A percentile compares a stretch with the other conserved stretches of the same genome.
Evolutionary conservation across 306 rosid species (phyloP).

Genomic region (Castanea mollissima): DNA sequence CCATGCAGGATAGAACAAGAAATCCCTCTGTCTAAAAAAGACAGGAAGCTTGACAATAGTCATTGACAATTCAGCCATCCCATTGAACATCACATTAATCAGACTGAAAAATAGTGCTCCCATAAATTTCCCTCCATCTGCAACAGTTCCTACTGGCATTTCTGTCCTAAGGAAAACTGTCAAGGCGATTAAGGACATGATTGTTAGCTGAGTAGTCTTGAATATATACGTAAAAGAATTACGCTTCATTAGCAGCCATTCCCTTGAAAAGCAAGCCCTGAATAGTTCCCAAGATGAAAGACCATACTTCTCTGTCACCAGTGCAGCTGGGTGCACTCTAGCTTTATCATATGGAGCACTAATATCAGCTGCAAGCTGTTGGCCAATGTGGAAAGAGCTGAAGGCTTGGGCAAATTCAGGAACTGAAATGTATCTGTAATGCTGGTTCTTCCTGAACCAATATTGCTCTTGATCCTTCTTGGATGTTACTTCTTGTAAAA

Average conservation of each 20-base stretch:
- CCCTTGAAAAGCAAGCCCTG: slow-evolving; percentile 82
- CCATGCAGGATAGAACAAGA: slow-evolving; percentile 81
- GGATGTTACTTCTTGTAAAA: slow-evolving; percentile 85
- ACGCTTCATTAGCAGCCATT: slow-evolving; percentile 69
- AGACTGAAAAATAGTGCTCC: slow-evolving; percentile 77
- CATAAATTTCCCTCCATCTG: slow-evolving; percentile 51
- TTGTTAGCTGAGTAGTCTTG: slow-evolving; percentile 56
- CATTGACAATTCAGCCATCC: slow-evolving; percentile 65
- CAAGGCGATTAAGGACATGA: slow-evolving; percentile 50
- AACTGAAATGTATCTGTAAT: slow-evolving; percentile 58
- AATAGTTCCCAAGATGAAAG: slow-evolving; percentile 60
- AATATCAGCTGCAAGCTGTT: slow-evolving; percentile 43
- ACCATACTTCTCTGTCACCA: slow-evolving; percentile 63
- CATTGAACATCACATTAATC: slow-evolving; percentile 73
- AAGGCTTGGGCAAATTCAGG: slow-evolving; percentile 52
- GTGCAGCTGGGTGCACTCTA: slow-evolving; percentile 58
- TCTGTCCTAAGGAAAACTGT: slow-evolving; percentile 66
- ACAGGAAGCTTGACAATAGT: slow-evolving; percentile 66
- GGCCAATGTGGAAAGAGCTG: slow-evolving; percentile 49
- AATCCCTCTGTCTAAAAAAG: slow-evolving; percentile 71
- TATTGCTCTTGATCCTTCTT: slow-evolving; percentile 83
- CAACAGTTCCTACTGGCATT: slow-evolving; percentile 54
- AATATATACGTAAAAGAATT: slow-evolving; percentile 52
- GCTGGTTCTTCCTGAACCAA: slow-evolving; percentile 52
- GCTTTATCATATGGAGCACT: slow-evolving; percentile 54